phyloP scores from a whole-genome alignment of 345 rosid species.

The Bretschneidera sinensis region DNA sequence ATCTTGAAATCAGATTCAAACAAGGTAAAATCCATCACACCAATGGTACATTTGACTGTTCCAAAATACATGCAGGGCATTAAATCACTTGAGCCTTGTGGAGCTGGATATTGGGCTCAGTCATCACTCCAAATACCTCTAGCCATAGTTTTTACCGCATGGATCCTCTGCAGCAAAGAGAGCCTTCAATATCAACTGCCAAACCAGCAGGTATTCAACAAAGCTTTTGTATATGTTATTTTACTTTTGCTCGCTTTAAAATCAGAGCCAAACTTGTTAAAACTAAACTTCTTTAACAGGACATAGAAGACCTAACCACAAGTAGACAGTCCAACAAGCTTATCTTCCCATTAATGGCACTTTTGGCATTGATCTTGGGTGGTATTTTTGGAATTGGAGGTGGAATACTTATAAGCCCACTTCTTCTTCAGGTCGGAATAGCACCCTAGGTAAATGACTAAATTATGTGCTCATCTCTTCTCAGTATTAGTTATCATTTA shows the following conservation, averaged over 20 bases:
- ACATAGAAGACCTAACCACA: conserved; percentile 24
- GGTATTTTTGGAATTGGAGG: conserved; percentile 94
- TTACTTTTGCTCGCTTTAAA: not conserved
- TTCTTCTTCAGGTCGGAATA: conserved; percentile 77
- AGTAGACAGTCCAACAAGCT: conserved; percentile 29
- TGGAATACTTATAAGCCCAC: conserved; percentile 86
- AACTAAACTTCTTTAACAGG: conserved; percentile 24
- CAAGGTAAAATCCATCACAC: not conserved
- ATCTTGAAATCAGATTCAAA: no score
- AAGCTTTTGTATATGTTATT: not conserved
- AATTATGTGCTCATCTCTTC: not conserved
- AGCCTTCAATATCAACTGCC: conserved; percentile 13
- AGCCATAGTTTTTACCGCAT: conserved; percentile 46
- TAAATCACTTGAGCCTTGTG: conserved; percentile 39
- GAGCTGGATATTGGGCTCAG: conserved; percentile 45
- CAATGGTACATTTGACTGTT: not conserved
- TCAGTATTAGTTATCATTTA: no score
- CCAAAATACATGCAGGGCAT: conserved; percentile 34
- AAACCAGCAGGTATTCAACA: conserved; percentile 26
- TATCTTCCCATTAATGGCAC: conserved; percentile 65
- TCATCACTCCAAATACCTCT: conserved; percentile 57
- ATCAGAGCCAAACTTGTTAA: not conserved
- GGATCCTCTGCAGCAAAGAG: conserved; percentile 37
- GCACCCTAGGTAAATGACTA: conserved; percentile 62
- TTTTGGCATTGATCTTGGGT: conserved; percentile 70